Percentiles rank a stretch among this genome's conserved stretches.
Evolutionary conservation across 2,329 filamentous ascomycete genomes (phyloP).

Genomic region (Catunica adiposa): DNA sequence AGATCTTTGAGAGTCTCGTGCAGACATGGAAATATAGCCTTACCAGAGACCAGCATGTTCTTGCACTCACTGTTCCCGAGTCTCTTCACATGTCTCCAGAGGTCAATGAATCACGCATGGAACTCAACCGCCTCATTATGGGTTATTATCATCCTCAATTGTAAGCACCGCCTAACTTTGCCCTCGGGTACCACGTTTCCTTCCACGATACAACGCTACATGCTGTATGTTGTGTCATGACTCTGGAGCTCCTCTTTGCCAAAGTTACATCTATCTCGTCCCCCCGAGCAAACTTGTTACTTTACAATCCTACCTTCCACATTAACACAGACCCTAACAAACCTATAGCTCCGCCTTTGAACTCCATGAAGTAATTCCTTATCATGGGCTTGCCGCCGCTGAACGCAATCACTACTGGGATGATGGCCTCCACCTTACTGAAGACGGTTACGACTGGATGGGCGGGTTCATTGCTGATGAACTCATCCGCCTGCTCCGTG

Average conservation of each 20-base stretch:
- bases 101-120: slow-evolving; percentile 16
- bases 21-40: slow-evolving; percentile 35
- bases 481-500: slow-evolving; percentile 30
- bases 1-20: slow-evolving; percentile 34
- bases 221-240: no score
- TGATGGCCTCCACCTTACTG: slow-evolving; percentile 42
- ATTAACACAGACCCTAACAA: neutral
- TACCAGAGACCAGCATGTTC: slow-evolving; percentile 33
- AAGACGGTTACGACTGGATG: slow-evolving; percentile 45
- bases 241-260: no score
- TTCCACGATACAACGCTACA: neutral
- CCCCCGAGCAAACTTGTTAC: neutral
- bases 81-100: slow-evolving; percentile 22
- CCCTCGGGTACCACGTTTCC: neutral
- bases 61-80: slow-evolving; percentile 48
- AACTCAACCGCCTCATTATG: slow-evolving; percentile 34
- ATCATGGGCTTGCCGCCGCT: slow-evolving; percentile 29
- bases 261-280: neutral
- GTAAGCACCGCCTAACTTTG: slow-evolving; percentile 23
- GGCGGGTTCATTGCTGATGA: slow-evolving; percentile 38
- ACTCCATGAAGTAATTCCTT: slow-evolving; percentile 37
- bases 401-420: slow-evolving; percentile 39
- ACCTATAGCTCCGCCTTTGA: slow-evolving; percentile 37
- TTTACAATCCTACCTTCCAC: neutral
- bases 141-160: slow-evolving; percentile 31